These are phyloP conservation scores for Phytopythium mirpurense DNA, from an alignment of 352 stramenopile genomes.

Conservation along the genomic window DNA sequence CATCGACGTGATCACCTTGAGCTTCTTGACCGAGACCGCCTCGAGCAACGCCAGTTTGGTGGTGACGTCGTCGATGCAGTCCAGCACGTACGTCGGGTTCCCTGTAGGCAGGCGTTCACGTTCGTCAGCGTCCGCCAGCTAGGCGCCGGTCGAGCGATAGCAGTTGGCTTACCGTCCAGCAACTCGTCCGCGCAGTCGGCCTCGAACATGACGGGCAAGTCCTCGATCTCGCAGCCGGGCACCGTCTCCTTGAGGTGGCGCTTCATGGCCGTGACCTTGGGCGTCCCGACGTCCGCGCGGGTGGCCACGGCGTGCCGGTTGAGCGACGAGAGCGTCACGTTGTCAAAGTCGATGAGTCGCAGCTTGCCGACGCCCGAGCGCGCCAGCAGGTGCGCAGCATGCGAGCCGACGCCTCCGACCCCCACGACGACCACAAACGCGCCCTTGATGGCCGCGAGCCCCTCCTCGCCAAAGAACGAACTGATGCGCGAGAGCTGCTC, in stretches of 20 bases:
- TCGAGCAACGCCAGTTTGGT: slow-evolving; percentile 96
- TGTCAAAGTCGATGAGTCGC: slow-evolving; percentile 99
- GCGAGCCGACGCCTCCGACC: slow-evolving; percentile 95
- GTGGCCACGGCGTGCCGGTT: slow-evolving; percentile 98
- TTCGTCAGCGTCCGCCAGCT: background rate
- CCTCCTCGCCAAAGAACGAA: slow-evolving; percentile 93
- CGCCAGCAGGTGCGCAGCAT: slow-evolving; percentile 97
- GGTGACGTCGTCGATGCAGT: slow-evolving; percentile 99
- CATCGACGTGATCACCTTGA: slow-evolving; percentile 84
- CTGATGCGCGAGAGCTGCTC: slow-evolving; percentile 91
- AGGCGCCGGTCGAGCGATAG: background rate
- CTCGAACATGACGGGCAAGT: slow-evolving; percentile 89
- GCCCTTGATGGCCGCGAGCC: slow-evolving; percentile 85
- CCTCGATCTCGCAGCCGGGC: slow-evolving; percentile 85
- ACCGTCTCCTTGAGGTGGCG: slow-evolving; percentile 70
- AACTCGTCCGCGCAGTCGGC: slow-evolving; percentile 69
- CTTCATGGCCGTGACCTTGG: slow-evolving; percentile 90
- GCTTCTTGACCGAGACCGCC: slow-evolving; percentile 74
- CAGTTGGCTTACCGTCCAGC: slow-evolving; percentile 36
- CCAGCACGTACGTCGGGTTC: slow-evolving; percentile 92
- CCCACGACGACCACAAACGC: slow-evolving; percentile 94
- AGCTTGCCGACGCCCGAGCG: slow-evolving; percentile 92
- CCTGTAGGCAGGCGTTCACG: slow-evolving; percentile 10
- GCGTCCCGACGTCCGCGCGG: slow-evolving; percentile 92
- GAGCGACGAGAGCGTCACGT: slow-evolving; percentile 97